Evolutionary conservation across 1,284 basidiomycete genomes (phyloP), one percentile per base, ranked within the genome.

Genomic region (Microbotryum silenes-acaulis): DNA sequence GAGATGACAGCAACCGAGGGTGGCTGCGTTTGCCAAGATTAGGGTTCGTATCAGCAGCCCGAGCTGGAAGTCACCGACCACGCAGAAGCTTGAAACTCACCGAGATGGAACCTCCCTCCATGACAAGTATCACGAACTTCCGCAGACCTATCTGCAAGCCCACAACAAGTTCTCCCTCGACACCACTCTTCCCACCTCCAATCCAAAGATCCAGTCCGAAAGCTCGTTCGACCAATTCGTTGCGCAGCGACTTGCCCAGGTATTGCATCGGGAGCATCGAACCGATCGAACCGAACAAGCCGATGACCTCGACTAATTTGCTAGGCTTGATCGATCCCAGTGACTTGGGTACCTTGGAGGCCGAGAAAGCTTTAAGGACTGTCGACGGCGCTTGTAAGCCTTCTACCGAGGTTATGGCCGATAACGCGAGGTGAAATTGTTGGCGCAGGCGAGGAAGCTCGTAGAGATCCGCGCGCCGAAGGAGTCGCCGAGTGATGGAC

Each of bases 391-490:
- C 16, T 42, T 42, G 37, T 10, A 42, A 42, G 3, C 16, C 16
- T 42, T 42, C 14, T 16, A 42, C 16, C 37, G 16, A 42, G 14
- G 37, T 42, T 18, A 16, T 42, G 37, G 37, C 37, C 16, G 37
- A 42, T 42, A 42, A 42, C 16, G 57, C 53, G 3, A 48, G 42
- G 9, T 54, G 61, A 1, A 67, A 10, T 18, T 51, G 47, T 42
- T 42, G 37, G 37, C 37, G 64, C 2, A 70, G n/a, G 4, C 60
- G 48, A 12, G 55, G n/a, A 1, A 62, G 49, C 37, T 71, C 70
- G 57, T 64, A 71, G 57, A 71, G 65, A 27, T 69, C 68, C 9
- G 68, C 66, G n/a, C 66, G 62, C 4, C 56, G 64, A 1, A 70
- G 51, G 0, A 68, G 54, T 2, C 56, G 62, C 4, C 25, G 42